Base-by-base conservation (phyloP, 139 green algal species). In the Closterium sp. region DNA sequence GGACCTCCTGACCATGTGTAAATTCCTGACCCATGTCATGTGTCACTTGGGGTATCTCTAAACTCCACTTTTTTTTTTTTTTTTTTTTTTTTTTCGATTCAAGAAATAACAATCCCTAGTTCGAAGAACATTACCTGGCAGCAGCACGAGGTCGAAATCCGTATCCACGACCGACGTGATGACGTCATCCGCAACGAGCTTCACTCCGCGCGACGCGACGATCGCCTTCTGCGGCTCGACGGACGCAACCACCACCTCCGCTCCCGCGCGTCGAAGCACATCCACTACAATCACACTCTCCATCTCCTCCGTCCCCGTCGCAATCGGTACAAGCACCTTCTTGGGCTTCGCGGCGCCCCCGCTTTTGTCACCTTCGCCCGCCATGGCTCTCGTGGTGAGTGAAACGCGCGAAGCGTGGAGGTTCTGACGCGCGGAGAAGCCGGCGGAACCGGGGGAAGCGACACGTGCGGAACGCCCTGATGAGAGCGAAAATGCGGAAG, bases 201-300 rank as follows among this genome's bases (percentile, higher is more conserved):
- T 94, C 27, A 95, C 92, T 85, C 70, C 70, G 19, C 92, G 70
- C 84, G 92, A 95, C 19, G 91, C 91, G 21, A 70, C 31, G 28
- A 95, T 90, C 21, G 22, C 32, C 86, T 50, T 62, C 32, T 90
- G 28, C 28, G 95, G 86, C 89, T 98, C 97, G 0, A 99, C 97
- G 0, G 96, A 98, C 0, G 97, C 98, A 0, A 99, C 96, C 0
- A 93, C 94, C n/a, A 98, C 97, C n/a, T 93, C 31, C 42, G 84
- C 92, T 13, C 95, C 95, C 4, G 93, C 98, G 31, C 98, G 90
- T 27, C 97, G 88, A 42, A 99, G 94, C 31, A 99, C 97, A 87
- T 99, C 98, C 19, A 98, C 97, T 4, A 97, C 95, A 42, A 98
- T 98, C 0, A 98, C 97, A 7, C 96, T 95, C 90, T 98, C 97